These are phyloP conservation scores for Rosa rugosa DNA, from an alignment of 306 rosid genomes.

Conservation along the genomic window DNA sequence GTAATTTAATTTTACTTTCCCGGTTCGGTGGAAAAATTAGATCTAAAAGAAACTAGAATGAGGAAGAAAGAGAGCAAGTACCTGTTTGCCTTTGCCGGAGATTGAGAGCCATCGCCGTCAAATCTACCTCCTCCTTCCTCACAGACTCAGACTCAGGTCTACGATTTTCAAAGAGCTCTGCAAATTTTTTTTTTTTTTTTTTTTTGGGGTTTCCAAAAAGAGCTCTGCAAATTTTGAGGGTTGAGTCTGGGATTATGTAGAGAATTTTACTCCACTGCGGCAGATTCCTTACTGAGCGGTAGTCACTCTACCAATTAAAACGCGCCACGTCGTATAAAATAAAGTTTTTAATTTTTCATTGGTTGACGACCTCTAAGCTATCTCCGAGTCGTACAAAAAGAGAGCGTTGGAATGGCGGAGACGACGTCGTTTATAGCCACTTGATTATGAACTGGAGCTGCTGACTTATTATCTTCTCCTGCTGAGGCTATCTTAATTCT, in stretches of 20 bases:
- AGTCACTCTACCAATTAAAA: accelerated
- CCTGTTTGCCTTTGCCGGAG: constrained; percentile 70
- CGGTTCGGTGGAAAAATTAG: constrained; percentile 8
- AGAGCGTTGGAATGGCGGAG: constrained; percentile 27
- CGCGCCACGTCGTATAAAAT: not conserved
- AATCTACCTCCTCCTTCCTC: constrained; percentile 6
- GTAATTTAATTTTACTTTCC: not conserved
- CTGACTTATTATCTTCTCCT: too few relatives aligned
- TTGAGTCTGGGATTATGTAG: not conserved
- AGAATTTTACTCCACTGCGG: not conserved
- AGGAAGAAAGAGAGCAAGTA: constrained; percentile 15
- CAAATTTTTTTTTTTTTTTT: not conserved
- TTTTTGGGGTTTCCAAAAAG: not conserved
- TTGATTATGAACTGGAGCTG: constrained; percentile 3
- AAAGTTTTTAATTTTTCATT: not conserved
- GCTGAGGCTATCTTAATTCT: too few relatives aligned
- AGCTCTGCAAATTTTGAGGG: too few relatives aligned
- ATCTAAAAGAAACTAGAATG: constrained; percentile 14
- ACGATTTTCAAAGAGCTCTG: not conserved
- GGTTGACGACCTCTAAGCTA: not conserved
- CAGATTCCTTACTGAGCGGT: not conserved
- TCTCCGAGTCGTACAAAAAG: not conserved
- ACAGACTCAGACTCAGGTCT: not conserved
- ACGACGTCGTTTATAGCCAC: constrained; percentile 24
- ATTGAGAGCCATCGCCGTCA: constrained; percentile 52